Evolutionary conservation across 1,284 basidiomycete species (phyloP).

Genomic region (Bothia castanella): DNA sequence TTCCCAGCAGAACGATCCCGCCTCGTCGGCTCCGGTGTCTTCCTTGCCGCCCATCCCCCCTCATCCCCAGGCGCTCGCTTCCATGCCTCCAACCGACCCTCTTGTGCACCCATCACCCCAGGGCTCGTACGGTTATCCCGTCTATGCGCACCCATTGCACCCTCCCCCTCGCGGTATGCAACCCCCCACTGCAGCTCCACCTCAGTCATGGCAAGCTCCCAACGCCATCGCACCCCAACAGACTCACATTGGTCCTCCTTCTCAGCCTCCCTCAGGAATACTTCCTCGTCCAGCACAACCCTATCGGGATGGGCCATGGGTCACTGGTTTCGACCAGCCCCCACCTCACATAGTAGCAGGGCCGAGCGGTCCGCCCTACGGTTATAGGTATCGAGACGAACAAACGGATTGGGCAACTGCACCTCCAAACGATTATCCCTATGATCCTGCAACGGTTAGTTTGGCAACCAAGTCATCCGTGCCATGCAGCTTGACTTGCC

Average conservation of each 20-base stretch:
- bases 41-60: conserved; percentile 31
- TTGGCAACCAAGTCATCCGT: conserved; percentile 2
- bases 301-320: conserved; percentile 51
- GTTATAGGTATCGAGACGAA: conserved; percentile 60
- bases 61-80: conserved; percentile 30
- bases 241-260: conserved; percentile 49
- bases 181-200: conserved; percentile 43
- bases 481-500: conserved; percentile 5
- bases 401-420: conserved; percentile 46
- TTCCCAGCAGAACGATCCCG: conserved; percentile 35
- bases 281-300: conserved; percentile 44
- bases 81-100: conserved; percentile 30
- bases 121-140: conserved; percentile 43
- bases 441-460: conserved; percentile 47
- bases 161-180: conserved; percentile 43
- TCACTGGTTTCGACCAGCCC: conserved; percentile 42
- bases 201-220: conserved; percentile 60
- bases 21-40: conserved; percentile 23
- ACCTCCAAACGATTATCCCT: conserved; percentile 48
- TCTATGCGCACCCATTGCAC: conserved; percentile 45
- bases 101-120: conserved; percentile 33
- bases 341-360: conserved; percentile 44
- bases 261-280: conserved; percentile 40
- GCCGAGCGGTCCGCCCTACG: conserved; percentile 41
- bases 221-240: conserved; percentile 61